These are phyloP conservation scores for Oleoguttula mirabilis DNA, from an alignment of 495 filamentous ascomycete species.

Conservation along the genomic window DNA sequence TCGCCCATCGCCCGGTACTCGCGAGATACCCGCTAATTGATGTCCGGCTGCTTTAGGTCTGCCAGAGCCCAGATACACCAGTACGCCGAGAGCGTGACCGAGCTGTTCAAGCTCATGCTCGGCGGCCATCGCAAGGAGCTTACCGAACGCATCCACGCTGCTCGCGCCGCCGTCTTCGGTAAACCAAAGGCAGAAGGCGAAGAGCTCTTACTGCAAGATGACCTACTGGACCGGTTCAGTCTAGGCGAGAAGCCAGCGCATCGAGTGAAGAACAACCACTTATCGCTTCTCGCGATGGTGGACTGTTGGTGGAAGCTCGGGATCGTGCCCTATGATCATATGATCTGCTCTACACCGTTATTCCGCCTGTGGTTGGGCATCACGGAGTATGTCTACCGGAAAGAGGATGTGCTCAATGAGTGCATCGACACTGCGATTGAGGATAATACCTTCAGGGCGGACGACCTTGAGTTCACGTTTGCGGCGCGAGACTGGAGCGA, in stretches of 20 bases:
- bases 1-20: too few species aligned
- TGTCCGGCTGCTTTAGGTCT: too few species aligned
- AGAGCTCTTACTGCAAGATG: slow-evolving; percentile 63
- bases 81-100: slow-evolving; percentile 85
- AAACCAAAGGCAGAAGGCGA: slow-evolving; percentile 34
- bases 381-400: slow-evolving; percentile 92
- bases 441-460: slow-evolving; percentile 74
- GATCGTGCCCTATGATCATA: slow-evolving; percentile 95
- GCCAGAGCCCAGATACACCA: slow-evolving; percentile 86
- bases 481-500: slow-evolving; percentile 92
- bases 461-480: slow-evolving; percentile 95
- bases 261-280: slow-evolving; percentile 75
- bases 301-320: slow-evolving; percentile 92
- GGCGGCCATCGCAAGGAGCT: slow-evolving; percentile 70
- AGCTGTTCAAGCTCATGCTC: slow-evolving; percentile 92
- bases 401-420: slow-evolving; percentile 70
- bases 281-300: slow-evolving; percentile 92
- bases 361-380: slow-evolving; percentile 96
- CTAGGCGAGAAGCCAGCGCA: slow-evolving; percentile 54
- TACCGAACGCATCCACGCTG: slow-evolving; percentile 61
- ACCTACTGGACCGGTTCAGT: slow-evolving; percentile 77
- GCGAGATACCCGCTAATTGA: too few species aligned
- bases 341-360: slow-evolving; percentile 97
- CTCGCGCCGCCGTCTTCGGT: slow-evolving; percentile 68
- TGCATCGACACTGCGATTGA: slow-evolving; percentile 73